Percentiles rank a stretch among this genome's conserved stretches.
phyloP scores from a whole-genome alignment of 192 early-diverging fungal genomes.

The Coemansia sp. region DNA sequence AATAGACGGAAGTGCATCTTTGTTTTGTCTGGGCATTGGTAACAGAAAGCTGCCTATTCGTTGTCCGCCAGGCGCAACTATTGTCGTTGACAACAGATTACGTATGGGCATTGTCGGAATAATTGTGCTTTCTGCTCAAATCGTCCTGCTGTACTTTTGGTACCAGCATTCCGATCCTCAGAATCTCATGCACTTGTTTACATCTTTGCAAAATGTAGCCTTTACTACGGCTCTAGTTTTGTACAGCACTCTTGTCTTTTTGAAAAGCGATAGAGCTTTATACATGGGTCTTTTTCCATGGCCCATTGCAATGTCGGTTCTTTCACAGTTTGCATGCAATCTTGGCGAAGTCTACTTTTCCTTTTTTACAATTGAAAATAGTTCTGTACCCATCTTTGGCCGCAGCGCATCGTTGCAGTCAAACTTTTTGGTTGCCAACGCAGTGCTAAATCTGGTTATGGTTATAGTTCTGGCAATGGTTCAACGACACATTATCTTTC shows the following conservation, averaged over 20 bases:
- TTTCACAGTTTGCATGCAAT: slow-evolving; percentile 9
- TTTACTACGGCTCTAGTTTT: not conserved
- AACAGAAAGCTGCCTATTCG: slow-evolving; percentile 19
- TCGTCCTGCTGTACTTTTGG: slow-evolving; percentile 6
- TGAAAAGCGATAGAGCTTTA: slow-evolving; percentile 4
- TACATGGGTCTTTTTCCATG: slow-evolving; percentile 27
- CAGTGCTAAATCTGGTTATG: not conserved
- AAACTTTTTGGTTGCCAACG: slow-evolving; percentile 12
- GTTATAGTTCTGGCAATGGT: slow-evolving; percentile 7
- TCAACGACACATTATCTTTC: slow-evolving; percentile 28
- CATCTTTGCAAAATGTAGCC: not conserved
- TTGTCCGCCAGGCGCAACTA: slow-evolving; percentile 19
- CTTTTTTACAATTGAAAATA: slow-evolving; percentile 27
- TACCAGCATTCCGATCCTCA: not conserved
- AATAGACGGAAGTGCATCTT: not conserved
- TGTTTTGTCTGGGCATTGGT: not conserved
- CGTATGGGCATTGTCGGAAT: not conserved
- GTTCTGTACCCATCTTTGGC: slow-evolving; percentile 21
- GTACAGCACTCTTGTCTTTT: slow-evolving; percentile 1
- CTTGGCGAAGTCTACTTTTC: slow-evolving; percentile 25
- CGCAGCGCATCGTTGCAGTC: slow-evolving; percentile 17
- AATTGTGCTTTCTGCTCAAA: slow-evolving; percentile 8
- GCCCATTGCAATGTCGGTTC: slow-evolving; percentile 11
- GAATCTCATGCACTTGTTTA: not conserved
- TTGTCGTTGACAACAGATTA: slow-evolving; percentile 29